Conservation (phyloP, 768 basidiomycete species). For the Kwoniella botswanensis region DNA sequence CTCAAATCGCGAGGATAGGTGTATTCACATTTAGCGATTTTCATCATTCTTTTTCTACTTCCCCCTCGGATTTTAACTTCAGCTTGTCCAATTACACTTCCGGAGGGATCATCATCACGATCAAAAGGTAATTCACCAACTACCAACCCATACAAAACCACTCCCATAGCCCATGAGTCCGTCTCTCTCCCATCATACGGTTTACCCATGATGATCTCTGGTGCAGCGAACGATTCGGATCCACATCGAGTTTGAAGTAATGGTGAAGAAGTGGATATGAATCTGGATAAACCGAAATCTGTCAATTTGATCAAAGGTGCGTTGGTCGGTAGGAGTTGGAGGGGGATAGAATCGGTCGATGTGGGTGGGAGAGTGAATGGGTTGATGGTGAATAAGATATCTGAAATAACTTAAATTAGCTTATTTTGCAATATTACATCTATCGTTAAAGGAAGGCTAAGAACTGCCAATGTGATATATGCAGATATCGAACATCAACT, state of each 20-base stretch:
- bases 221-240: slow-evolving; percentile 82
- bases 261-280: slow-evolving; percentile 70
- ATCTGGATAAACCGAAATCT: slow-evolving; percentile 87
- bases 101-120: slow-evolving; percentile 15
- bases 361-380: slow-evolving; percentile 57
- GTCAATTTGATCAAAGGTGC: slow-evolving; percentile 77
- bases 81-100: slow-evolving; percentile 3
- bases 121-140: slow-evolving; percentile 76
- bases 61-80: slow-evolving; percentile 15
- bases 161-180: slow-evolving; percentile 87
- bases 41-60: slow-evolving; percentile 63
- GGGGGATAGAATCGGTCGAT: slow-evolving; percentile 46
- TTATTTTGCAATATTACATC: not conserved
- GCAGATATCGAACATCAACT: slow-evolving; percentile 34
- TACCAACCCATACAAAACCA: slow-evolving; percentile 80
- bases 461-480: too few species aligned
- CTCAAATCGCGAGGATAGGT: slow-evolving; percentile 63
- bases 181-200: slow-evolving; percentile 82
- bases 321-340: slow-evolving; percentile 56
- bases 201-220: slow-evolving; percentile 60
- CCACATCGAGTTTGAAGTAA: slow-evolving; percentile 80
- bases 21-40: slow-evolving; percentile 80
- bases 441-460: too few species aligned
- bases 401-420: slow-evolving; percentile 56
- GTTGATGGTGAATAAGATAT: slow-evolving; percentile 73